Evolutionary conservation across 345 rosid genomes (phyloP).

Genomic region (Aquilaria yunnanensis): DNA sequence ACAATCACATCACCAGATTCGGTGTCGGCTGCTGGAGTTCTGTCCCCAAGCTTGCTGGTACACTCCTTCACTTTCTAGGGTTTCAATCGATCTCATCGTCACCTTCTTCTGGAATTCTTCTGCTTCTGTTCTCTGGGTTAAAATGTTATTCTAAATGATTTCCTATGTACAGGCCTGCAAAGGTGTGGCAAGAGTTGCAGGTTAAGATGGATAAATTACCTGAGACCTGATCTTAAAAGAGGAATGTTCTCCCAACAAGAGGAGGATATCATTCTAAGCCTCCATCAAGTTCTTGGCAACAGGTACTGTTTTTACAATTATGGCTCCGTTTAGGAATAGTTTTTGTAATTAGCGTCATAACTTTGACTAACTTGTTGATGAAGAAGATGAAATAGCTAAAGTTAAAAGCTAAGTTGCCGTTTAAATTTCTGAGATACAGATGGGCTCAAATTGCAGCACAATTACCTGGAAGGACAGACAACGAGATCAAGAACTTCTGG

Average conservation of each 20-base stretch:
- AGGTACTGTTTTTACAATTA: slow-evolving; percentile 21
- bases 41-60: slow-evolving; percentile 65
- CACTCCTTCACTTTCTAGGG: not conserved
- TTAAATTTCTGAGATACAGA: slow-evolving; percentile 17
- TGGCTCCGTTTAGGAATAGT: slow-evolving; percentile 2
- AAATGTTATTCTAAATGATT: not conserved
- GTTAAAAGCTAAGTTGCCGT: not conserved
- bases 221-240: slow-evolving; percentile 84
- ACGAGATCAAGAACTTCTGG: slow-evolving; percentile 73
- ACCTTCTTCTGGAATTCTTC: not conserved
- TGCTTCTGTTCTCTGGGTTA: not conserved
- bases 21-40: slow-evolving; percentile 83
- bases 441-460: slow-evolving; percentile 70
- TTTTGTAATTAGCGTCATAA: not conserved
- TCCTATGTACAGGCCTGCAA: slow-evolving; percentile 38
- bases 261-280: slow-evolving; percentile 49
- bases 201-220: slow-evolving; percentile 15
- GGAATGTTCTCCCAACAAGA: slow-evolving; percentile 64
- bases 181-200: slow-evolving; percentile 93
- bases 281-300: slow-evolving; percentile 62
- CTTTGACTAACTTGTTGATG: not conserved
- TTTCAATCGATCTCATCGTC: not conserved
- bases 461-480: slow-evolving; percentile 64
- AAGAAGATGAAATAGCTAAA: not conserved
- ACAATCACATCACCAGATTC: slow-evolving; percentile 44